Conservation (phyloP, 257 asterid genomes). For the Petrea volubilis region DNA sequence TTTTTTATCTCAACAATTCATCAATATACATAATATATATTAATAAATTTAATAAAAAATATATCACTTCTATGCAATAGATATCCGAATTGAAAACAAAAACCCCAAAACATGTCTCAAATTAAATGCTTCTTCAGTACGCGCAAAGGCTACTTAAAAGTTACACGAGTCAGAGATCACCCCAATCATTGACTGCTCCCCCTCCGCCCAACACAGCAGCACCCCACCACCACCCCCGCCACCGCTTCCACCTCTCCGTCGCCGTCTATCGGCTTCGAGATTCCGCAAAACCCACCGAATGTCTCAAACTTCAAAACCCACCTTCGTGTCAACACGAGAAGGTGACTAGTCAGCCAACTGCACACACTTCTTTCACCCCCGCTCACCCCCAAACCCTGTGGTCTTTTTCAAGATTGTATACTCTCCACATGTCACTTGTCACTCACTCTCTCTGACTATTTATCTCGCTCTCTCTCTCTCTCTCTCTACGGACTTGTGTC, state of each 20-base stretch:
- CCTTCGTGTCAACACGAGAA: slow-evolving; percentile 28
- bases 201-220: slow-evolving; percentile 14
- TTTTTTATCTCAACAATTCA: no score
- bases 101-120: neutral
- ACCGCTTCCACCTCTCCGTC: neutral
- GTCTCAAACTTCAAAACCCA: neutral
- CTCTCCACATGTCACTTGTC: slow-evolving; percentile 15
- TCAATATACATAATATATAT: no score
- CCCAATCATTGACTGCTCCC: neutral
- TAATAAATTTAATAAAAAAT: no score
- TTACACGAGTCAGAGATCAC: neutral
- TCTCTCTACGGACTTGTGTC: neutral
- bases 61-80: no score
- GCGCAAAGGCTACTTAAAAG: neutral
- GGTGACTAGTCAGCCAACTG: neutral
- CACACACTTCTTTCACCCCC: neutral
- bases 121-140: neutral
- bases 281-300: neutral
- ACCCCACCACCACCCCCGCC: slow-evolving; percentile 20
- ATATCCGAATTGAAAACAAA: no score
- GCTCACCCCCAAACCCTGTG: neutral
- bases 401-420: neutral
- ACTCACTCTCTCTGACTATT: neutral
- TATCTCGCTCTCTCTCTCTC: no score
- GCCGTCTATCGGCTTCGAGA: slow-evolving; percentile 12